These are phyloP conservation scores for Peronospora belbahrii DNA, from an alignment of 352 stramenopile species.

Conservation along the genomic window DNA sequence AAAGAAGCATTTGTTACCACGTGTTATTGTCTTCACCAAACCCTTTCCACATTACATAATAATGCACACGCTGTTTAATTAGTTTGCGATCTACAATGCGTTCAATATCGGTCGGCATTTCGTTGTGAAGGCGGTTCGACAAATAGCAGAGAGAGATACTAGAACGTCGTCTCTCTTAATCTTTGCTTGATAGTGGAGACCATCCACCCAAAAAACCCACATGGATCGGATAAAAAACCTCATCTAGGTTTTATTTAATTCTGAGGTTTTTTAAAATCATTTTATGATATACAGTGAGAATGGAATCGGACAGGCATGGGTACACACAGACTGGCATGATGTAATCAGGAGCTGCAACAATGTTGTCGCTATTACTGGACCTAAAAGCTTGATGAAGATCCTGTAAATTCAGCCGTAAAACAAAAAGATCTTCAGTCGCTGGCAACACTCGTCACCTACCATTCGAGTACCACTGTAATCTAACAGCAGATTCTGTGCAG, in stretches of 20 bases:
- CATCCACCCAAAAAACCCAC: no score
- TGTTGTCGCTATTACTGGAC: neutral
- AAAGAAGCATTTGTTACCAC: no score
- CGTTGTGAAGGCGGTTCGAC: slow-evolving; percentile 2
- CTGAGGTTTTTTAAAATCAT: neutral
- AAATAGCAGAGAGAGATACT: no score
- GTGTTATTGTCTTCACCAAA: slow-evolving; percentile 81
- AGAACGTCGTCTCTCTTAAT: slow-evolving; percentile 1
- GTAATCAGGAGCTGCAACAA: no score
- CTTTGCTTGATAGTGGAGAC: slow-evolving; percentile 14
- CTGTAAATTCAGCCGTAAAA: slow-evolving; percentile 44
- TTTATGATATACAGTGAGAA: no score
- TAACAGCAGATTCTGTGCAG: slow-evolving; percentile 59
- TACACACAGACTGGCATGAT: no score
- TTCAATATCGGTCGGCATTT: slow-evolving; percentile 63
- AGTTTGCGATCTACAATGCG: slow-evolving; percentile 78
- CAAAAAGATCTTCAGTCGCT: slow-evolving; percentile 69
- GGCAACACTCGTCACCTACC: slow-evolving; percentile 39
- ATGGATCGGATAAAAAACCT: slow-evolving; percentile 23
- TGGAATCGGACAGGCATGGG: no score
- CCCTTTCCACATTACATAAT: slow-evolving; percentile 72
- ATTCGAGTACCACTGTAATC: slow-evolving; percentile 41
- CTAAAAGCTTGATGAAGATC: no score
- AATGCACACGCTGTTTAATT: slow-evolving; percentile 74
- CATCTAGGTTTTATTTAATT: slow-evolving; percentile 11